These are phyloP conservation scores for Plasmodium gallinaceum DNA, from an alignment of 169 alveolate genomes.

Conservation along the genomic window DNA sequence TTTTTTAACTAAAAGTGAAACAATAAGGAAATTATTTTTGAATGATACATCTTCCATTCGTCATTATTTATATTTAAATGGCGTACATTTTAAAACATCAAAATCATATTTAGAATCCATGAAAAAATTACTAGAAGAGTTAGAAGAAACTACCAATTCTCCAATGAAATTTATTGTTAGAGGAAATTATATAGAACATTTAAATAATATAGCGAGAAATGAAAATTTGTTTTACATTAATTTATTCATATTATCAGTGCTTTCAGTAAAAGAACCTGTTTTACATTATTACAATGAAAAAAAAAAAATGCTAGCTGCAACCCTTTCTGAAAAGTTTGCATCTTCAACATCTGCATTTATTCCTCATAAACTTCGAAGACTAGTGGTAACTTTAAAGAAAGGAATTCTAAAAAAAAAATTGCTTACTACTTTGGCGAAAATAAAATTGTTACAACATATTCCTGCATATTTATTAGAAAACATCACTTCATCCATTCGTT, in stretches of 20 bases:
- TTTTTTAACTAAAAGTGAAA: conserved; percentile 32
- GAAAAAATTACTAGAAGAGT: conserved; percentile 25
- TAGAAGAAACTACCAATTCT: conserved; percentile 11
- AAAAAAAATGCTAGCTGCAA: conserved; percentile 75
- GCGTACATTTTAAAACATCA: background rate
- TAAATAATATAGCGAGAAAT: conserved; percentile 39
- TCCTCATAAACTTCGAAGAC: conserved; percentile 81
- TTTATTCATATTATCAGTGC: conserved; percentile 36
- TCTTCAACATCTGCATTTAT: conserved; percentile 83
- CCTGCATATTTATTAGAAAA: conserved; percentile 80
- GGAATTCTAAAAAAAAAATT: conserved; percentile 80
- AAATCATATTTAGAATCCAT: conserved; percentile 40
- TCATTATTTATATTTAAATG: conserved; percentile 46
- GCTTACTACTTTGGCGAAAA: conserved; percentile 79
- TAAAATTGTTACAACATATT: conserved; percentile 79
- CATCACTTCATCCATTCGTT: conserved; percentile 80
- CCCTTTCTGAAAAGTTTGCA: conserved; percentile 80
- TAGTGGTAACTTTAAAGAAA: conserved; percentile 79
- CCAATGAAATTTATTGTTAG: conserved; percentile 56
- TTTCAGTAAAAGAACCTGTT: conserved; percentile 77
- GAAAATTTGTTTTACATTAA: conserved; percentile 50
- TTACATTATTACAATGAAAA: conserved; percentile 67
- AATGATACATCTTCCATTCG: conserved; percentile 32
- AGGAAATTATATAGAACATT: conserved; percentile 39
- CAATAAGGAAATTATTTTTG: conserved; percentile 4